A percentile compares a stretch with the other conserved stretches of the same genome.
These are phyloP conservation scores for Acanthamoeba culbertsoni DNA, from an alignment of 208 protist genomes.

Conservation along the genomic window DNA sequence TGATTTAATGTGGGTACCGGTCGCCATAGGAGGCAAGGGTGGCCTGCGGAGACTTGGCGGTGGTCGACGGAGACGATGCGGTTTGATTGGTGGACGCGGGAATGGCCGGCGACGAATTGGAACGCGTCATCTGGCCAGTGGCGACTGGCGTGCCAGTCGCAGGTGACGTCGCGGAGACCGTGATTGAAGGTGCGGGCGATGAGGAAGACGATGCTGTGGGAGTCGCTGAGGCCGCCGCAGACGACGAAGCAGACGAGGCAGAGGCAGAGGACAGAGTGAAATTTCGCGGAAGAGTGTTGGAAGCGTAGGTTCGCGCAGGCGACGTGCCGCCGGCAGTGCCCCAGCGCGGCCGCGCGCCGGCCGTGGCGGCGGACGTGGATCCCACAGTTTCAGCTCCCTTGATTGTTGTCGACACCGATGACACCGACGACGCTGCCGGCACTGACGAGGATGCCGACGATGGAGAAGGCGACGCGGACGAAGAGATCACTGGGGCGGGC, in stretches of 20 bases:
- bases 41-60: background rate
- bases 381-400: background rate
- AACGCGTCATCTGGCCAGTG: background rate
- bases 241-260: background rate
- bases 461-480: background rate
- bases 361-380: too few species aligned
- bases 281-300: background rate
- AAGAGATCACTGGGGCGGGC: too few species aligned
- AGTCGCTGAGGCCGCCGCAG: background rate
- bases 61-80: background rate
- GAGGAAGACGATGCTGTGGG: background rate
- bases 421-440: background rate
- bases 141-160: too few species aligned
- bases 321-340: background rate
- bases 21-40: background rate
- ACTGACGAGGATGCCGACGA: background rate
- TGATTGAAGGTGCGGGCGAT: background rate
- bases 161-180: too few species aligned
- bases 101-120: background rate
- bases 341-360: too few species aligned
- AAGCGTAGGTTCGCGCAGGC: background rate
- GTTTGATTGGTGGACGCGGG: background rate
- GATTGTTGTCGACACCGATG: background rate
- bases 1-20: too few species aligned
- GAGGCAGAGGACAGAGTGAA: background rate